Evolutionary conservation across 495 filamentous ascomycete genomes (phyloP).

Genomic region (Penicillium odoratum): DNA sequence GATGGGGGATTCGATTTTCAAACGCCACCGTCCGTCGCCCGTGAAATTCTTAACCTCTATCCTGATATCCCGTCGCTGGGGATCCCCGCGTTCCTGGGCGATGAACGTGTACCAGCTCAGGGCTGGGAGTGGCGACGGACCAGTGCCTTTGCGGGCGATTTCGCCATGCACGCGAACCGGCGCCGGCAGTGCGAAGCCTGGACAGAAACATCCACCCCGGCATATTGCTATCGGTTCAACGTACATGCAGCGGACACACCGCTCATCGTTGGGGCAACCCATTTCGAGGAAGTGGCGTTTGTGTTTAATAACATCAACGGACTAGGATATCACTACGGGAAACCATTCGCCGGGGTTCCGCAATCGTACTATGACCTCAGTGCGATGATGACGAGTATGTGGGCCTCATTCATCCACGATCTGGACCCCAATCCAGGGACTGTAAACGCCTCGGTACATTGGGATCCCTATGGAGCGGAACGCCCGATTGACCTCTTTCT

Average conservation of each 20-base stretch:
- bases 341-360: slow-evolving; percentile 48
- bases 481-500: slow-evolving; percentile 47
- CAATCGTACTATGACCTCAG: slow-evolving; percentile 47
- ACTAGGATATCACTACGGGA: slow-evolving; percentile 48
- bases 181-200: slow-evolving; percentile 56
- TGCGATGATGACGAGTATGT: slow-evolving; percentile 53
- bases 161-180: slow-evolving; percentile 55
- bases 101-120: slow-evolving; percentile 38
- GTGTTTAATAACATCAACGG: slow-evolving; percentile 60
- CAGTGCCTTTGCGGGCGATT: slow-evolving; percentile 54
- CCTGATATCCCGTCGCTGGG: slow-evolving; percentile 49
- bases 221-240: slow-evolving; percentile 67
- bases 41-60: slow-evolving; percentile 48
- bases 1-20: slow-evolving; percentile 32
- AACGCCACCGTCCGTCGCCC: slow-evolving; percentile 33
- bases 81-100: slow-evolving; percentile 44
- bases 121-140: slow-evolving; percentile 52
- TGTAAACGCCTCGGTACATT: slow-evolving; percentile 33
- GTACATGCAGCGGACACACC: slow-evolving; percentile 42
- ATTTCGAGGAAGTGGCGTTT: slow-evolving; percentile 62
- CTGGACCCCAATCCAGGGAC: slow-evolving; percentile 48
- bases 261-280: slow-evolving; percentile 44
- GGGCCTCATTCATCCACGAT: slow-evolving; percentile 55
- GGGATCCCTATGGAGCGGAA: slow-evolving; percentile 44
- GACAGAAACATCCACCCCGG: slow-evolving; percentile 41